Evolutionary conservation across 2,329 filamentous ascomycete species (phyloP).

Genomic region (Fusarium torreyae): DNA sequence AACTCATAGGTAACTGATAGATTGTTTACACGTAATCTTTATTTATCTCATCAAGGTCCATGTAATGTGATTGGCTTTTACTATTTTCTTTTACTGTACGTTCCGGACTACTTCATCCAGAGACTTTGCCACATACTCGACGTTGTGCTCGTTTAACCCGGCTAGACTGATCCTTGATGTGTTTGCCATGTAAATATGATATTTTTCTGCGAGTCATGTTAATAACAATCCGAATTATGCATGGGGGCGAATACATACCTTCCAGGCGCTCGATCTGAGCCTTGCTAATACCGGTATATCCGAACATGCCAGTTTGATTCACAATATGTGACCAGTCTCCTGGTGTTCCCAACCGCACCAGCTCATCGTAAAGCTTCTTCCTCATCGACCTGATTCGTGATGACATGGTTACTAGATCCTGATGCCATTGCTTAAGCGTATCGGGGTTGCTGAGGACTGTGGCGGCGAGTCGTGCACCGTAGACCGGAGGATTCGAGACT

Average conservation of each 20-base stretch:
- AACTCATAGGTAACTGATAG: neutral
- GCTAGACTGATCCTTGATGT: conserved; percentile 59
- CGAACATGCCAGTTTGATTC: conserved; percentile 59
- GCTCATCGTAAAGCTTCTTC: conserved; percentile 52
- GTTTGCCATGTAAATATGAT: conserved; percentile 58
- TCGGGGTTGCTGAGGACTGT: conserved; percentile 51
- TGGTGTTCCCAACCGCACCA: conserved; percentile 52
- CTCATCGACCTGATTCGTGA: conserved; percentile 56
- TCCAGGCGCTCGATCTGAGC: conserved; percentile 59
- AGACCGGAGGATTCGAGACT: conserved; percentile 56
- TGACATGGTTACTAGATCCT: conserved; percentile 57
- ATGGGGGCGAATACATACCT: conserved; percentile 28
- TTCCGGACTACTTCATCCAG: conserved; percentile 38
- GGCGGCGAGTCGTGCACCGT: conserved; percentile 55
- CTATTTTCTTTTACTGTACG: neutral
- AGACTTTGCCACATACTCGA: conserved; percentile 42
- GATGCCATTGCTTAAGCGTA: conserved; percentile 53
- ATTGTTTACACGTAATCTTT: neutral
- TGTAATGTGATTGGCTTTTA: neutral
- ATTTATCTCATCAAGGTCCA: neutral
- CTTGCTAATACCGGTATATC: conserved; percentile 64
- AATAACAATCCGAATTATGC: fast-evolving
- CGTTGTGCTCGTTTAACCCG: conserved; percentile 56
- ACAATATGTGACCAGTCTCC: conserved; percentile 57
- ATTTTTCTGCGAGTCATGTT: conserved; percentile 43